A percentile compares a stretch with the other conserved stretches of the same genome.
Conservation (phyloP, 1,284 basidiomycete species). For the Trametes hirsuta region DNA sequence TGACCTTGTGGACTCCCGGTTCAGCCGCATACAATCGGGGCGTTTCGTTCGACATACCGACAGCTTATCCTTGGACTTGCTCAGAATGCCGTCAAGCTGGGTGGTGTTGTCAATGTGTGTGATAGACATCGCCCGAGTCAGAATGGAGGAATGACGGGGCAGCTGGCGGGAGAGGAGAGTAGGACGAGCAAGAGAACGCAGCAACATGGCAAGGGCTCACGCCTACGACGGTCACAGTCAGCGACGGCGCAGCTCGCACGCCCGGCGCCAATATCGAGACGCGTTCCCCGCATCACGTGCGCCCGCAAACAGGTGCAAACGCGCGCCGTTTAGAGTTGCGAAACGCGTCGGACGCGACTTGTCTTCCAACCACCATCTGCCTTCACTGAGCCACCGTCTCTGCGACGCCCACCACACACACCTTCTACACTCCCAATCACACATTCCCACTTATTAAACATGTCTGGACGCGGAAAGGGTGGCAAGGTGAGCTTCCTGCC, state of each 20-base stretch:
- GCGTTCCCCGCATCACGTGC: conserved; percentile 22
- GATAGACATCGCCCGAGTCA: conserved; percentile 50
- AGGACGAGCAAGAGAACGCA: conserved; percentile 23
- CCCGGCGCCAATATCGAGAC: conserved; percentile 3
- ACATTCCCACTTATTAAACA: conserved; percentile 36
- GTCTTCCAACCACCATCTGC: conserved; percentile 23
- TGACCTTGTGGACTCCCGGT: conserved; percentile 52
- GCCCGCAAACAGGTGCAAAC: conserved; percentile 27
- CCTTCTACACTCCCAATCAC: conserved; percentile 4
- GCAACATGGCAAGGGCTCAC: conserved; percentile 17
- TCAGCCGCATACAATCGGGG: not conserved
- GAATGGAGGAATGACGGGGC: conserved; percentile 7
- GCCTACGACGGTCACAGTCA: not conserved
- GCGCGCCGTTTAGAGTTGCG: conserved; percentile 22
- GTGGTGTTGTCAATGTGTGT: conserved; percentile 62
- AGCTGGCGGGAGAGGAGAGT: conserved; percentile 19
- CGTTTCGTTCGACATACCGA: conserved; percentile 48
- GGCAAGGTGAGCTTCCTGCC: conserved; percentile 45
- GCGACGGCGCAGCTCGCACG: conserved; percentile 4
- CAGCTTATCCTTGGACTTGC: conserved; percentile 63
- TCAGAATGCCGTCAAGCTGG: conserved; percentile 63
- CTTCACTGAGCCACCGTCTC: conserved; percentile 16
- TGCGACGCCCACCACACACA: conserved; percentile 6
- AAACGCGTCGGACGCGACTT: conserved; percentile 30
- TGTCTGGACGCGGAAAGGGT: conserved; percentile 83